Conservation (phyloP, 2,329 filamentous ascomycete genomes). For the Hypoxylon sp. region DNA sequence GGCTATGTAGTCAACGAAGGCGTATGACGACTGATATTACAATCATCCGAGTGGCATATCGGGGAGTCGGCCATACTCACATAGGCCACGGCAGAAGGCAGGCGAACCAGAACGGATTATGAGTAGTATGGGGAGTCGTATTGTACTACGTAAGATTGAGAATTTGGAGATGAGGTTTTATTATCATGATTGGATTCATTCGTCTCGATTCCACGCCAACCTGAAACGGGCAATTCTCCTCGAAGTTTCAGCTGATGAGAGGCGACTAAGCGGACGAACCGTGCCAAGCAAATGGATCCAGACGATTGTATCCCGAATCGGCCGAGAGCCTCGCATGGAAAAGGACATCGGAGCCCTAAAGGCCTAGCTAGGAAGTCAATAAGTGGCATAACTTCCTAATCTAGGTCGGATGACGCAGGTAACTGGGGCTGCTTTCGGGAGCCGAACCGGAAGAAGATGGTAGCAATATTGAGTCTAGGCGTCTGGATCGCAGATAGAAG, state of each 20-base stretch:
- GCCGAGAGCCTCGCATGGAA: conserved; percentile 20
- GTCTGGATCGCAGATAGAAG: conserved; percentile 14
- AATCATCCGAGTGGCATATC: conserved; percentile 25
- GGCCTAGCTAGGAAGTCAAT: conserved; percentile 35
- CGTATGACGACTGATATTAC: conserved; percentile 6
- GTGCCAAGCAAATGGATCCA: conserved; percentile 19
- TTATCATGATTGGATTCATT: conserved; percentile 27
- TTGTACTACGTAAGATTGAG: conserved; percentile 29
- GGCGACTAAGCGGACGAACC: conserved; percentile 9
- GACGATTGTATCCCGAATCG: conserved; percentile 20
- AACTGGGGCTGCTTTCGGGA: conserved; percentile 25
- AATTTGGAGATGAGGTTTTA: conserved; percentile 9
- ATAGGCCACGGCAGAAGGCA: conserved; percentile 10
- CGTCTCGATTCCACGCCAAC: conserved; percentile 20
- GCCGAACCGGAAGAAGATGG: conserved; percentile 22
- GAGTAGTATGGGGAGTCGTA: conserved; percentile 15
- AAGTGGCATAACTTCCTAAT: conserved; percentile 37
- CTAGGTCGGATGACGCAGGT: conserved; percentile 33
- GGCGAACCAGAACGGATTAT: conserved; percentile 24
- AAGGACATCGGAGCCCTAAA: conserved; percentile 16
- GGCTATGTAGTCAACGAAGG: conserved; percentile 10
- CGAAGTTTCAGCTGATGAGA: conserved; percentile 20
- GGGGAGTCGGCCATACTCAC: conserved; percentile 32
- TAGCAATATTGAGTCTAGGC: conserved; percentile 38
- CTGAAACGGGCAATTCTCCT: conserved; percentile 18